phyloP scores from a whole-genome alignment of 805 yeast species.

The Lipomyces orientalis region DNA sequence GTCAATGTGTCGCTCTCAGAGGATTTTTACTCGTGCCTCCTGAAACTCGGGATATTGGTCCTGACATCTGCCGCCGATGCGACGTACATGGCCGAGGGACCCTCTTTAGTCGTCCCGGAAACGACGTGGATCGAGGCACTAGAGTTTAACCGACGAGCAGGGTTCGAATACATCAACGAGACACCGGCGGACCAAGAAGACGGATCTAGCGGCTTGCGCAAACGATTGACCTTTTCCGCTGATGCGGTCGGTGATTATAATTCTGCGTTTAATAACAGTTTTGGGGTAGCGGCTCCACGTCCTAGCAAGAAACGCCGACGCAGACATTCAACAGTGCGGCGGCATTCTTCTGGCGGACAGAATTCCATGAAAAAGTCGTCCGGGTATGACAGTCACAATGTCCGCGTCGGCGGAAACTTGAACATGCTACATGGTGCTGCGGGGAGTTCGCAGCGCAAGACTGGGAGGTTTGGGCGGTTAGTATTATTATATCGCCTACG shows the following conservation, averaged over 20 bases:
- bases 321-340: not conserved
- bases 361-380: conserved; percentile 7
- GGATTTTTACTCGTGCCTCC: conserved; percentile 68
- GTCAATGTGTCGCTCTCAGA: conserved; percentile 53
- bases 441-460: conserved; percentile 11
- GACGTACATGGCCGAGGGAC: conserved; percentile 66
- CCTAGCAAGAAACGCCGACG: not conserved
- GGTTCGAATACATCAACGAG: conserved; percentile 31
- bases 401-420: conserved; percentile 22
- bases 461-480: conserved; percentile 22
- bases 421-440: not conserved
- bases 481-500: conserved; percentile 26
- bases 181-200: conserved; percentile 14
- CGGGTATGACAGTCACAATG: conserved; percentile 28
- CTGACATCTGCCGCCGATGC: conserved; percentile 71
- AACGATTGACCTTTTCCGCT: conserved; percentile 16
- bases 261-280: conserved; percentile 2
- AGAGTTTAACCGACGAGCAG: conserved; percentile 44
- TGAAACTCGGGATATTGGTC: conserved; percentile 65
- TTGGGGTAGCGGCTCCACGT: not conserved
- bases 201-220: conserved; percentile 5
- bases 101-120: conserved; percentile 54
- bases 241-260: conserved; percentile 12
- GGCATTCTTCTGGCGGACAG: not conserved
- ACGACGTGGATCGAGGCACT: conserved; percentile 56